Evolutionary conservation across 805 yeast genomes (phyloP).

Genomic region (Teunomyces gatunensis): DNA sequence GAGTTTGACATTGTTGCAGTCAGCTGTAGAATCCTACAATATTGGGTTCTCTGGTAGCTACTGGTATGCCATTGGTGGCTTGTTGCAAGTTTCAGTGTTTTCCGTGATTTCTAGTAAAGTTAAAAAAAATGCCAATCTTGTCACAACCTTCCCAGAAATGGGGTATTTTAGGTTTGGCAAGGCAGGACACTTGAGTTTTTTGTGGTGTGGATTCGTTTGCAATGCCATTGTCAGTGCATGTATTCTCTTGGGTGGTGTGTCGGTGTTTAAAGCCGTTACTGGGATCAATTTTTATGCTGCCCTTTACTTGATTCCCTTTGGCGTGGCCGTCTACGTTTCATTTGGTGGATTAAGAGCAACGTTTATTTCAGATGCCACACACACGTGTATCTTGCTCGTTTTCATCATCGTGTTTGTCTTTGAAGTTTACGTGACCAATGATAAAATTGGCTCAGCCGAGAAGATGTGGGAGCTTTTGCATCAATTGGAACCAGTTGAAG

Average conservation of each 20-base stretch:
- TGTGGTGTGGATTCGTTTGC: slow-evolving; percentile 22
- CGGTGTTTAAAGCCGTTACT: slow-evolving; percentile 12
- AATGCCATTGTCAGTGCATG: slow-evolving; percentile 21
- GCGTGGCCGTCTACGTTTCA: slow-evolving; percentile 21
- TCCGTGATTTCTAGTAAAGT: slow-evolving; percentile 30
- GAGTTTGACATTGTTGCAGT: slow-evolving; percentile 23
- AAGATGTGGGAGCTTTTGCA: slow-evolving; percentile 23
- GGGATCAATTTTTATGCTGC: slow-evolving; percentile 15
- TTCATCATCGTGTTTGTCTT: slow-evolving; percentile 18
- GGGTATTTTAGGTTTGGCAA: slow-evolving; percentile 26
- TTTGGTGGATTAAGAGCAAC: slow-evolving; percentile 27
- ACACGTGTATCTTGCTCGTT: slow-evolving; percentile 21
- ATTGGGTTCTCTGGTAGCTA: slow-evolving; percentile 23
- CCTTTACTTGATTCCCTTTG: slow-evolving; percentile 21
- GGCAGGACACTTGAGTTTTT: slow-evolving; percentile 23
- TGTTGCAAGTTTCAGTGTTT: slow-evolving; percentile 31
- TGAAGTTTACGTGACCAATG: slow-evolving; percentile 17
- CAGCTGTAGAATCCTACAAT: slow-evolving; percentile 19
- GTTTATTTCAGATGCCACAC: slow-evolving; percentile 25
- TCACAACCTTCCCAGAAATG: slow-evolving; percentile 29
- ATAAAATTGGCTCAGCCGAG: slow-evolving; percentile 21
- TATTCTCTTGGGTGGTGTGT: slow-evolving; percentile 20
- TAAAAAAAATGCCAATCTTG: slow-evolving; percentile 31
- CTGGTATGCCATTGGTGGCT: slow-evolving; percentile 24
- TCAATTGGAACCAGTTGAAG: slow-evolving; percentile 13